Base-by-base conservation (phyloP, 2,329 filamentous ascomycete species). In the Microcyclospora tardicrescens region DNA sequence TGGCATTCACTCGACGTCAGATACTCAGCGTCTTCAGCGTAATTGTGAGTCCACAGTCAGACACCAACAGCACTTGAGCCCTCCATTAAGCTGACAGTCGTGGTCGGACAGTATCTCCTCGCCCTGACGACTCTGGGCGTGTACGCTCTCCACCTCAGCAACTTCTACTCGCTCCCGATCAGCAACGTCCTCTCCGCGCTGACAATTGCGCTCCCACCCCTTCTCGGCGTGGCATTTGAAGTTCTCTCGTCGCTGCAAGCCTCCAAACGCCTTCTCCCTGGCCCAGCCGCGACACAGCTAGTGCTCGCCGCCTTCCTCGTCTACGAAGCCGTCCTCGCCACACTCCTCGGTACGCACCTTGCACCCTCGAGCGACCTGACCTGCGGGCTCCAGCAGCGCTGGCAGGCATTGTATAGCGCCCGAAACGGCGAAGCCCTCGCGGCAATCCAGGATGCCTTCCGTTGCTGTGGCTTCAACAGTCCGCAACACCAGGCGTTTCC, bases 381-480 rank as follows among this genome's bases (percentile, higher is more conserved):
- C n/a, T 83, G 79, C 53, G 60, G 63, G 1, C 57, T 84, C n/a
- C 62, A 73, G 8, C 61, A 61, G 2, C 57, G 55, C 30, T 84
- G 80, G 80, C 60, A 64, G 47, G 45, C 42, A 2, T 52, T 82
- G 41, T 83, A 66, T 48, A 55, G 46, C 0, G 47, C 51, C 0
- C 73, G 77, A 43, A 63, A 81, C 39, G 65, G 45, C 1, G 50
- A 52, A 5, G 56, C 65, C 2, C 70, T 84, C 40, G 62, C 67
- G 32, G 57, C 60, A 2, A 78, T 85, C 36, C 81, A 85, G 51
- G 75, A 84, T 52, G 56, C 67, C 0, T 69, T 82, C 27, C 54
- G 69, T 6, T 85, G 81, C 61, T 85, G 81, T 47, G 81, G 81
- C 0, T 63, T 82, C 28, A 66, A 66, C 39, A 68, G 64, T 4